Evolutionary conservation across 2,329 filamentous ascomycete genomes (phyloP), one percentile per base, ranked within the genome.

Genomic region (Stenocarpella maydis): DNA sequence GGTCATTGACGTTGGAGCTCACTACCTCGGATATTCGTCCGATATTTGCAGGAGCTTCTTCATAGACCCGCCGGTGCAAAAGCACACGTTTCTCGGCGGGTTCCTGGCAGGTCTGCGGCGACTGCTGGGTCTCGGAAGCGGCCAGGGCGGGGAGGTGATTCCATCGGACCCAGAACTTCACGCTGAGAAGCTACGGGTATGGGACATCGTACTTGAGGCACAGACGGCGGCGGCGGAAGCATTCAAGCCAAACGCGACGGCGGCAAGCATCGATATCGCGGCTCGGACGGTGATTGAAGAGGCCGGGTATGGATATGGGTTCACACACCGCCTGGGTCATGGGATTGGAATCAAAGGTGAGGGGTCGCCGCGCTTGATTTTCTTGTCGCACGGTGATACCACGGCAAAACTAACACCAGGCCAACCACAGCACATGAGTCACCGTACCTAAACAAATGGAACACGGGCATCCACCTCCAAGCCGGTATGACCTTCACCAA

Each of bases 31-130:
- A 4, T 91, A 91, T 76, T 88, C 85, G 4, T 90, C 87, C 2
- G 88, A 91, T 72, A 88, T 91, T 9, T 89, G 86, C 73, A 84
- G 89, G 19, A 89, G 86, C 53, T 91, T 91, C 78, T 88, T 89
- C 53, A 83, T 83, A 24, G 80, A 82, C 65, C 73, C 76, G 1
- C 78, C 77, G 1, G 43, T n/a, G 3, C 28, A 26, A 21, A 24
- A 17, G 1, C 39, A 24, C 3, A n/a, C 24, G 2, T 34, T 54
- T 8, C n/a, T 54, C 7, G 39, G 47, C 21, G 9, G 34, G 4
- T 21, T 66, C 0, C 8, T 63, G 9, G 26, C n/a, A 15, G 67
- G 31, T 26, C 24, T 49, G 4, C 45, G 31, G 43, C 39, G 21
- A 8, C 26, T 55, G 3, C 21, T 55, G 21, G 69, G 65, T 9